Base-by-base conservation (phyloP, 768 basidiomycete species). In the Rhizopogon rudus region DNA sequence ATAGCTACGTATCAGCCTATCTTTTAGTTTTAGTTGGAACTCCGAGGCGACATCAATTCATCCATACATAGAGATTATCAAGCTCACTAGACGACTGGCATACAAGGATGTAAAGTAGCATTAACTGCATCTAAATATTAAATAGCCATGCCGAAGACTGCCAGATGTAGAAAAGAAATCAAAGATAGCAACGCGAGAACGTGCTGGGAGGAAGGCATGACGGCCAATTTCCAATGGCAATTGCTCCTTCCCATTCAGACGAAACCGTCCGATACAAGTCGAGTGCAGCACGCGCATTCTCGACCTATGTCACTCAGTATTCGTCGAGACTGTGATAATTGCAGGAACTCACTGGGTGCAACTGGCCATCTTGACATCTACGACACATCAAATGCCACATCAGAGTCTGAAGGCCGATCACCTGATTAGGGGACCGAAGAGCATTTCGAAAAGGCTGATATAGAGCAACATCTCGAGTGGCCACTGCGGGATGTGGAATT, bases 371-470 rank as follows among this genome's bases (percentile, higher is more conserved):
- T 64, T 87, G 86, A 64, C 87, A 87, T 31, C 85, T 81, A 61
- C 90, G 79, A 54, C 81, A 79, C 88, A 93, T 88, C 37, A 93
- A 78, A 61, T 85, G 86, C 87, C 88, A 91, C 66, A 84, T 81
- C 14, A 93, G 75, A 5, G 91, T 93, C 63, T 83, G 86, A 37
- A 93, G 75, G 28, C 91, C 89, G 57, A 90, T 72, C 48, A 83
- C 68, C 60, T 87, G 84, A 63, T 86, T 82, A 6, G 82, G 81
- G 28, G 79, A 78, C 25, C 81, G 80, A 51, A 92, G 71, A 1
- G 87, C 81, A 54, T 83, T 86, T 63, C 87, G 80, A 64, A 91
- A 92, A 0, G 90, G 90, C 74, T 88, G 65, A 69, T 90, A 93
- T 33, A 93, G 71, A 3, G 84, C 90, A 52, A 91, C 88, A 65